Evolutionary conservation across 106 monocot genomes (phyloP), one percentile per base, ranked within the genome.

Genomic region (Platanthera zijinensis): DNA sequence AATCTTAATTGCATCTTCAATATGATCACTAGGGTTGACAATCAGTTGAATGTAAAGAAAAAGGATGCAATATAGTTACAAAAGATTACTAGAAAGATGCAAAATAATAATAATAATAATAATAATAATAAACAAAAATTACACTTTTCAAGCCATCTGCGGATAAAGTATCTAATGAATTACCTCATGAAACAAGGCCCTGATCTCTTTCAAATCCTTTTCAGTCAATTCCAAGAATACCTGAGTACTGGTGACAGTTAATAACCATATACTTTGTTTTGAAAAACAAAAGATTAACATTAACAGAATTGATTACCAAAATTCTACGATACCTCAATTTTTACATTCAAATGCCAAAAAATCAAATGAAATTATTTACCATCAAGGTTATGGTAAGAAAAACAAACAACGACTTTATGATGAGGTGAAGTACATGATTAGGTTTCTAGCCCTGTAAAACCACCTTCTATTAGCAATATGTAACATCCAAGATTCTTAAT

Each of bases 151-250:
- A 66, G 66, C 66, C 10, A 30, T 30, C 10, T 30, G 8, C 3
- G 2, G 28, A 64, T 64, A 64, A 22, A 64, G 28, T 30, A 30
- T 12, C 25, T 2, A 66, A n/a, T 47, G n/a, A 17, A 6, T 80
- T 89, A 97, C 96, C 96, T 99, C 97, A 76, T 53, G 86, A 83
- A 90, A 92, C 47, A 99, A 77, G 83, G 82, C 82, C 59, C 91
- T 80, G 13, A 94, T 86, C 62, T 86, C 81, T 82, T 84, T 99
- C 79, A 91, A 76, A 77, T 92, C 94, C 71, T 94, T 99, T 46
- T 94, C 97, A 71, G 80, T 83, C 82, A 94, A 81, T 72, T 99
- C 89, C 48, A 99, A 69, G 78, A 93, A 97, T 61, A 93, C 89
- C 96, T 97, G 86, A n/a, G 51, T 72, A 72, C 21, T 50, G 18